These are phyloP conservation scores for Elaeis oleifera DNA, from an alignment of 202 grass and related monocot genomes.

Conservation along the genomic window DNA sequence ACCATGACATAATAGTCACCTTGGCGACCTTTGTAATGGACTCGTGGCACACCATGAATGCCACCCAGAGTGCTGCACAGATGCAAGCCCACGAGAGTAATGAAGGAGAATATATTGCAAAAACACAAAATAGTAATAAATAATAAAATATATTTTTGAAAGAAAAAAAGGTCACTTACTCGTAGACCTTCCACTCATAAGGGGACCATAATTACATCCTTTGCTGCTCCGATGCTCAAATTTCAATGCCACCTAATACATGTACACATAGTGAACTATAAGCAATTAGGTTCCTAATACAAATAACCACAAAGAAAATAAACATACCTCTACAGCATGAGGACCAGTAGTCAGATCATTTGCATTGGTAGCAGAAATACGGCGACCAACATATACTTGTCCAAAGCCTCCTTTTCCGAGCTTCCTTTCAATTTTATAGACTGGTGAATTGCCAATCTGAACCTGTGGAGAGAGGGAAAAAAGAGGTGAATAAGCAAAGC, in stretches of 20 bases:
- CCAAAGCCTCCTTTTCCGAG: conserved; percentile 26
- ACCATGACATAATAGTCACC: conserved; percentile 25
- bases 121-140: too few species aligned
- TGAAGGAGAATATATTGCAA: too few species aligned
- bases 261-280: too few species aligned
- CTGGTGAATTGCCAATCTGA: conserved; percentile 22
- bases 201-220: conserved; percentile 70
- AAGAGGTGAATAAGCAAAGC: neutral
- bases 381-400: conserved; percentile 25
- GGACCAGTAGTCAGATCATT: conserved; percentile 2
- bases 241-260: conserved; percentile 53
- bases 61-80: conserved; percentile 15
- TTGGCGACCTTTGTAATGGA: conserved; percentile 24
- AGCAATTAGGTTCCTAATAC: too few species aligned
- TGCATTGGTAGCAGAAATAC: conserved; percentile 1
- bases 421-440: conserved; percentile 20
- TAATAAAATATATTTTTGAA: too few species aligned
- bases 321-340: conserved; percentile 17
- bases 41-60: conserved; percentile 20
- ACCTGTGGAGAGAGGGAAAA: conserved; percentile 5
- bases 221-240: conserved; percentile 72
- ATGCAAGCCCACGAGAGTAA: neutral
- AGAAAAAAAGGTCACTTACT: conserved; percentile 25
- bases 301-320: neutral
- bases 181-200: conserved; percentile 65